Evolutionary conservation across 495 filamentous ascomycete genomes (phyloP).

Genomic region (Wilcoxina mikolae): DNA sequence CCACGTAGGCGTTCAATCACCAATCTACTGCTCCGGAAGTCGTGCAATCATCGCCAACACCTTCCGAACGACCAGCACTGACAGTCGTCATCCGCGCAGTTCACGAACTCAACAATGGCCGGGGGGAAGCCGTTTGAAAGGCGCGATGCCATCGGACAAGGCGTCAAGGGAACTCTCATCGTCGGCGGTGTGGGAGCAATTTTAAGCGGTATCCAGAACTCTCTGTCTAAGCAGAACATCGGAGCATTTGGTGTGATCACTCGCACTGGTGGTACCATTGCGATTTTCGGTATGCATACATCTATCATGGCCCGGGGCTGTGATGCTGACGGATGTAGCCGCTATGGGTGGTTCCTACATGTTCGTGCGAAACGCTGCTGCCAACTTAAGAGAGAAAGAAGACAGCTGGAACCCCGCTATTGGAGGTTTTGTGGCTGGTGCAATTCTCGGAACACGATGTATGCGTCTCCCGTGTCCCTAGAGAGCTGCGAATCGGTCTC

Average conservation of each 20-base stretch:
- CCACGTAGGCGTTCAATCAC: too few species aligned
- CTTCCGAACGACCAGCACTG: neutral
- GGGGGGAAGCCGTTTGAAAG: conserved; percentile 11
- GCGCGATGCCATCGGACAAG: conserved; percentile 52
- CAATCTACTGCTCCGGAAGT: neutral
- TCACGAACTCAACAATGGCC: neutral
- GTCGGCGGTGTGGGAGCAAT: conserved; percentile 54
- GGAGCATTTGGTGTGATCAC: conserved; percentile 64
- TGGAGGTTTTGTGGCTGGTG: conserved; percentile 58
- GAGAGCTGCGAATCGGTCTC: neutral
- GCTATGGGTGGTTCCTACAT: conserved; percentile 66
- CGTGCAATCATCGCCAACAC: conserved; percentile 3
- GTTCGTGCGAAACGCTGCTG: conserved; percentile 57
- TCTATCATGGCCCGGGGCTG: neutral
- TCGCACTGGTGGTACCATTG: conserved; percentile 50
- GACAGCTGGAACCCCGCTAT: conserved; percentile 55
- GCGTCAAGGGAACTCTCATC: conserved; percentile 48
- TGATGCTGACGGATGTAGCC: conserved; percentile 35
- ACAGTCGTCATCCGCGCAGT: neutral
- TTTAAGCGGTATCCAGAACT: conserved; percentile 68
- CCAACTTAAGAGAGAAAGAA: conserved; percentile 64
- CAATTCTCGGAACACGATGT: conserved; percentile 53
- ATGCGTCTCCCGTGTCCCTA: conserved; percentile 15
- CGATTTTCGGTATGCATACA: conserved; percentile 43
- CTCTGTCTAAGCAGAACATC: conserved; percentile 62